A percentile compares a stretch with the other conserved stretches of the same genome.
Evolutionary conservation across 176 grass and related monocot genomes (phyloP).

Genomic region (Bromus sterilis): DNA sequence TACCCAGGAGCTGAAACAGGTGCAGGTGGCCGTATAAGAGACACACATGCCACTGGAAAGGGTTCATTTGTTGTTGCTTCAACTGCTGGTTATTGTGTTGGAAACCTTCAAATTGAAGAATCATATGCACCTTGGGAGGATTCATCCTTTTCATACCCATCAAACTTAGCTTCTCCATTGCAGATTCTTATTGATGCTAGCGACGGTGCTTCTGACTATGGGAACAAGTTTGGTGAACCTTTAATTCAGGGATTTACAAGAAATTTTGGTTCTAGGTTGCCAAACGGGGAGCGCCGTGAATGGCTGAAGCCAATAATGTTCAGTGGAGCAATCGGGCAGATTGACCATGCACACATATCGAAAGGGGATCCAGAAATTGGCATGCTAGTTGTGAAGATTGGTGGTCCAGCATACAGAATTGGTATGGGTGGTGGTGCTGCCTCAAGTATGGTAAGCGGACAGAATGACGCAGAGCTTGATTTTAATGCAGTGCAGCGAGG

Average conservation of each 20-base stretch:
- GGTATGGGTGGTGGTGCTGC: constrained; percentile 96
- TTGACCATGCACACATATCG: constrained; percentile 75
- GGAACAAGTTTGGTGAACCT: constrained; percentile 95
- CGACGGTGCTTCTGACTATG: constrained; percentile 90
- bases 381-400: constrained; percentile 97
- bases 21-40: constrained; percentile 82
- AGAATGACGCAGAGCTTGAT: constrained; percentile 92
- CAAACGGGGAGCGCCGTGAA: constrained; percentile 55
- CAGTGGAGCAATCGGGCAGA: constrained; percentile 83
- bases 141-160: constrained; percentile 65
- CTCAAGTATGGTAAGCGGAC: constrained; percentile 92
- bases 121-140: constrained; percentile 87
- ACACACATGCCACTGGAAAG: constrained; percentile 84
- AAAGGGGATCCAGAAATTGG: constrained; percentile 79
- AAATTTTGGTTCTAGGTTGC: constrained; percentile 76
- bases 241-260: constrained; percentile 86
- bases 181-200: constrained; percentile 85
- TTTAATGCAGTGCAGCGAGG: constrained; percentile 92
- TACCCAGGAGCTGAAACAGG: constrained; percentile 81
- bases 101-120: constrained; percentile 70
- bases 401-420: constrained; percentile 89
- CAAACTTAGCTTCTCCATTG: constrained; percentile 67
- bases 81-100: constrained; percentile 83
- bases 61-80: constrained; percentile 88
- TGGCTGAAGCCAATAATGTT: constrained; percentile 99